phyloP scores from a whole-genome alignment of 148 eudicot genomes.

The Persicaria tinctoria region DNA sequence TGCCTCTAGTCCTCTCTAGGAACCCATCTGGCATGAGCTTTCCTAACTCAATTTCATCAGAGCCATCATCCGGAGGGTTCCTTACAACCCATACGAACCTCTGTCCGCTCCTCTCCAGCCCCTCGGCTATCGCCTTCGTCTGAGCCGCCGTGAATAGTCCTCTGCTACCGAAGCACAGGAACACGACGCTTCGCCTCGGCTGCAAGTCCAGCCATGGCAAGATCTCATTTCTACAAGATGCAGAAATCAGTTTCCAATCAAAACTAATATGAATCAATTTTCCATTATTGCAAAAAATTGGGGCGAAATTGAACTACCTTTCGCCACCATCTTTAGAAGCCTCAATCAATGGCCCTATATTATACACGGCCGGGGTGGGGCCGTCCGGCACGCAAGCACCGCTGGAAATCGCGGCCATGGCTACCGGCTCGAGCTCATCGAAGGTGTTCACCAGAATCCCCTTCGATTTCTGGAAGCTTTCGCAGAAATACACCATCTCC shows the following conservation, averaged over 20 bases:
- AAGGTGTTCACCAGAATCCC: conserved; percentile 32
- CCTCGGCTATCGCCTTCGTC: conserved; percentile 21
- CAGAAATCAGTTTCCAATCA: no score
- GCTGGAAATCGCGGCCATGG: conserved; percentile 13
- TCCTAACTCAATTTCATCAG: not conserved
- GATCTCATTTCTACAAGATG: conserved; percentile 19
- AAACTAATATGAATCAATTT: no score
- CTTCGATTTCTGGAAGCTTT: conserved; percentile 17
- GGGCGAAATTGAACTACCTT: not conserved
- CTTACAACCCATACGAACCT: conserved; percentile 25
- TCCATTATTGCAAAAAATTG: no score
- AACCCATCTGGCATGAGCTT: conserved; percentile 17
- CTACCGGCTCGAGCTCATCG: conserved; percentile 23
- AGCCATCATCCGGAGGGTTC: conserved; percentile 5
- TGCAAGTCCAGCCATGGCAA: conserved; percentile 35
- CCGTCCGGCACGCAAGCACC: conserved; percentile 23
- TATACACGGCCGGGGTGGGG: conserved; percentile 29
- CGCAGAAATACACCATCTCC: conserved; percentile 12
- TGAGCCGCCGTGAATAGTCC: conserved; percentile 19
- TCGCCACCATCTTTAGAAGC: no score
- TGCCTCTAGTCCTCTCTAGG: conserved; percentile 16
- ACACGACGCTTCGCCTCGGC: conserved; percentile 30
- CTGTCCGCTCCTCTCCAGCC: conserved; percentile 18
- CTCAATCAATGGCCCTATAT: conserved; percentile 28
- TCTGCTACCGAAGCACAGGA: conserved; percentile 36